Base-by-base conservation (phyloP, 345 rosid species). In the Physaria fendleri region DNA sequence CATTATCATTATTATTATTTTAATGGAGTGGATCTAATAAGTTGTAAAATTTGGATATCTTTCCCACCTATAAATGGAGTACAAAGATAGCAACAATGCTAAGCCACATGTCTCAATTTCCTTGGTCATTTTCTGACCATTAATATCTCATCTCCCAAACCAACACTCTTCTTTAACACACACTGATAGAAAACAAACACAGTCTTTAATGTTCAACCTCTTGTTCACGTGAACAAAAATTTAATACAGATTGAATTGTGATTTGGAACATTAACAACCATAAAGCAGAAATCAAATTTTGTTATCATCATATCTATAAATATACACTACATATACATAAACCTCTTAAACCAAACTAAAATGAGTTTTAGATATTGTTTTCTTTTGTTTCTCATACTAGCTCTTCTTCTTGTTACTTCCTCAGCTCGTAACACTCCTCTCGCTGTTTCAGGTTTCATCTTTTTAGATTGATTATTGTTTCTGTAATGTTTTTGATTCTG, bases 91-190 rank as follows among this genome's bases (percentile, higher is more conserved):
- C 18, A 29, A 33, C 47, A 51, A 1, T 18, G 8, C 12, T 10
- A 51, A 39, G 27, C 28, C 51, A 66, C 6, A 30, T 66, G 71
- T 57, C 71, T 22, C 1, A 27, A 8, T 21, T 12, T 48, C n/a
- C 42, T 57, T 66, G 65, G 58, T 48, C 44, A 15, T 21, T 12
- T 57, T 48, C 37, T 48, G 12, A 13, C 51, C 71, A 56, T 66
- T 47, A 66, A 66, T 57, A 57, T 22, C 35, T 14, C 58, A 66
- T 48, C 64, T 57, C 37, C 71, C 65, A 66, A 66, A 66, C 71
- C n/a, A 57, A 57, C 51, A 29, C 51, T 39, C 28, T 16, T 38
- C 48, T 65, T 48, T 56, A 56, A 39, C 42, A 45, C 39, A 40
- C 46, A 6, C 54, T 34, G 22, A 52, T 38, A 37, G 11, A 61